Base-by-base conservation (phyloP, 768 basidiomycete genomes). In the Collybia mongolica region DNA sequence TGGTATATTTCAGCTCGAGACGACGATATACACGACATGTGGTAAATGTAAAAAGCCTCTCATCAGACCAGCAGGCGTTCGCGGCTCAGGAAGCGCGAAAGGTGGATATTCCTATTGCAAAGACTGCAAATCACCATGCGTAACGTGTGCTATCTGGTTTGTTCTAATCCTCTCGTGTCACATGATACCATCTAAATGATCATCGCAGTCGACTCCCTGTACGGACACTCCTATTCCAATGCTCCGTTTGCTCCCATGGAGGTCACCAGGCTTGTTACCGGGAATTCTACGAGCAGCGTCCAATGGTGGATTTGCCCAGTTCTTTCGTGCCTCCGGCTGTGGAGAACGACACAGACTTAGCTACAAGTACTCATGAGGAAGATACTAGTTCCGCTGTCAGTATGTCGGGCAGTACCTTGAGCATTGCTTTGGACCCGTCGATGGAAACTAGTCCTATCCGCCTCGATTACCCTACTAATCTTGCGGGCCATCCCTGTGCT, bases 201-300 rank as follows among this genome's bases (percentile, higher is more conserved):
- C 46, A 52, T 44, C 18, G 3, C 53, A 92, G 90, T 64, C 91
- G 82, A 48, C 79, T 93, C 23, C 90, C 91, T 3, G 88, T 92
- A 14, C 81, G 79, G 23, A 71, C 79, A 0, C 70, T 90, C 4
- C 66, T 89, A 2, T 86, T 91, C 61, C 83, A 84, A 45, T 93
- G 91, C 63, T 77, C 86, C 0, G 68, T 87, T 1, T 93, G 91
- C 61, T 69, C 78, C 38, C 91, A 93, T 54, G 91, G 91, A 0
- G 90, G 90, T 0, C 91, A 93, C 56, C 85, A 86, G 56, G 74
- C 77, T 17, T 93, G 91, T 66, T 91, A 90, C 58, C 76, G 81
- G 35, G 71, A 73, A 24, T 90, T 83, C 60, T 88, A 90, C 58
- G 68, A 77, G 55, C 71, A 75, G 35, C 79, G 76, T 18, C 82